Conservation (phyloP, 257 asterid genomes). For the Scutellaria galericulata region DNA sequence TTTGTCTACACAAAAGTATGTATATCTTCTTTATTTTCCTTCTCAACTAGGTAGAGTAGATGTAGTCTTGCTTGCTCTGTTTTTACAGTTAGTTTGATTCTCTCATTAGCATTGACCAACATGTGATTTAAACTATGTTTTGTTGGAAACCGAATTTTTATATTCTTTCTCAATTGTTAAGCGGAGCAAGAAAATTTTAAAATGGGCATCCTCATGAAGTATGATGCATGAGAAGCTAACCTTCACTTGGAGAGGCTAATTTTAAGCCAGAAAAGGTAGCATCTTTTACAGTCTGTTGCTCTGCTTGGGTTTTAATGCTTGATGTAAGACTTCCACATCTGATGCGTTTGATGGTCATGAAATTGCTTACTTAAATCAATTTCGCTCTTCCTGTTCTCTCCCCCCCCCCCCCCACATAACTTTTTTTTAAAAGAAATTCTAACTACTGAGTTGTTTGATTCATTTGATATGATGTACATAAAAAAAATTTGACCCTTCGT, state of each 20-base stretch:
- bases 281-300: not conserved
- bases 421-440: too few relatives aligned
- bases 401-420: too few relatives aligned
- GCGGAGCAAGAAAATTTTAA: conserved; percentile 12
- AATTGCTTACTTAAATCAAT: not conserved
- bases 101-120: not conserved
- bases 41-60: not conserved
- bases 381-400: not conserved
- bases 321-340: not conserved
- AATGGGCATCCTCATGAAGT: not conserved
- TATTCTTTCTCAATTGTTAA: conserved; percentile 9
- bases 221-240: conserved; percentile 2
- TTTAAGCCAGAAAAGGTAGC: too few relatives aligned
- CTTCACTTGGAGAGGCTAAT: not conserved
- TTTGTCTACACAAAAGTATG: conserved; percentile 88
- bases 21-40: conserved; percentile 22
- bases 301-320: not conserved
- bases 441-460: not conserved
- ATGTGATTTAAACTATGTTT: conserved; percentile 3
- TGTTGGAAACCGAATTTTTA: not conserved
- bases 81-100: not conserved
- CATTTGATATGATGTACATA: not conserved
- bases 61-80: conserved; percentile 27
- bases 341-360: not conserved
- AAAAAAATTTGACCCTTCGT: not conserved